These are phyloP conservation scores for Colletotrichum tropicicola DNA, from an alignment of 2,329 filamentous ascomycete species.

Conservation along the genomic window DNA sequence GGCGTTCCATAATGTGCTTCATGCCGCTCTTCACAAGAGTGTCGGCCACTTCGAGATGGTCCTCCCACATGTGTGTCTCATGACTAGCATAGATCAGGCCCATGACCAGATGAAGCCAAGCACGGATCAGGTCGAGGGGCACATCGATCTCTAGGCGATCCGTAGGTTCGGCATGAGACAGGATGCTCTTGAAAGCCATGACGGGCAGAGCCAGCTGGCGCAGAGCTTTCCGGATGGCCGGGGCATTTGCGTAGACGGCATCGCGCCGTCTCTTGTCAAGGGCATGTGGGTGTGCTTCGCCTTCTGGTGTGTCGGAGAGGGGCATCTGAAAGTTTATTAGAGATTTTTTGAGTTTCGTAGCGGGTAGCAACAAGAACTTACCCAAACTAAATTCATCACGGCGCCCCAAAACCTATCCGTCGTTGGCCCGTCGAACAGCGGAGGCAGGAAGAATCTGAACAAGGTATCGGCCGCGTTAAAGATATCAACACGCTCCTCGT, in stretches of 20 bases:
- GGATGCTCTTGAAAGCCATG: constrained; percentile 33
- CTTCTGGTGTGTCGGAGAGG: background rate
- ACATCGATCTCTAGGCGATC: constrained; percentile 37
- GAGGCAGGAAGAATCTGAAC: constrained; percentile 53
- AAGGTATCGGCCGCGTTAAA: constrained; percentile 50
- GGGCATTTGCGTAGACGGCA: constrained; percentile 20
- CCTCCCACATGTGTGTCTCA: constrained; percentile 35
- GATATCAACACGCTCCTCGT: constrained; percentile 47
- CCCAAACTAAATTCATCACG: constrained; percentile 39
- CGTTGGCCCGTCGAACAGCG: constrained; percentile 45
- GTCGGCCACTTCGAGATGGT: constrained; percentile 41
- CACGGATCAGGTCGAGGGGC: constrained; percentile 46
- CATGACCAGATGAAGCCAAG: constrained; percentile 53
- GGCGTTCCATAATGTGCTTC: constrained; percentile 43
- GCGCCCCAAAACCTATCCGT: constrained; percentile 55
- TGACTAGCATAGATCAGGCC: constrained; percentile 41
- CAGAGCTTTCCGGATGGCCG: constrained; percentile 15
- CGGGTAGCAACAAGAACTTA: constrained; percentile 29
- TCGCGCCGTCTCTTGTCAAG: constrained; percentile 7
- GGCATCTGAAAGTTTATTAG: background rate
- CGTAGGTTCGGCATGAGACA: constrained; percentile 31
- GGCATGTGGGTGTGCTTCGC: background rate
- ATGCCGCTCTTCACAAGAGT: constrained; percentile 45
- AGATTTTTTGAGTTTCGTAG: background rate
- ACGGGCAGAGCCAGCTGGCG: constrained; percentile 26